These are phyloP conservation scores for Annulohypoxylon truncatum DNA, from an alignment of 2,329 filamentous ascomycete species.

Conservation along the genomic window DNA sequence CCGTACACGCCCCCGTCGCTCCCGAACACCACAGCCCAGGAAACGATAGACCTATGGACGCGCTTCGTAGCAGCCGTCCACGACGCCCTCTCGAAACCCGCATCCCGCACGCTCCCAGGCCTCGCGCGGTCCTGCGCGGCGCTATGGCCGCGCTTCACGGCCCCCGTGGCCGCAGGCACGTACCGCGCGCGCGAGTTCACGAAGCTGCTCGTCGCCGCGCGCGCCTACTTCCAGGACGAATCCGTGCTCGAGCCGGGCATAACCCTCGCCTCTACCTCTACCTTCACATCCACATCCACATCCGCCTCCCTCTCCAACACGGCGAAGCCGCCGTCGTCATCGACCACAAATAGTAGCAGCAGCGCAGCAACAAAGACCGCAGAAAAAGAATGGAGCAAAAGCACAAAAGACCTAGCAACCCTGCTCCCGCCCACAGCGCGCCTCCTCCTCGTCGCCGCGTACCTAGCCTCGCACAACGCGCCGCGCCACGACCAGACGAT, in stretches of 20 bases:
- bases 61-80: conserved; percentile 87
- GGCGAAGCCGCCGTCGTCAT: conserved; percentile 22
- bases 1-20: conserved; percentile 58
- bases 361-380: neutral
- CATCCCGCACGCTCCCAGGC: conserved; percentile 80
- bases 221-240: conserved; percentile 79
- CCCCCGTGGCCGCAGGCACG: conserved; percentile 79
- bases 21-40: conserved; percentile 62
- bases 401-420: conserved; percentile 60
- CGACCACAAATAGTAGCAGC: no score
- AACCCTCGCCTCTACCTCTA: conserved; percentile 25
- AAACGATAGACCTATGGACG: conserved; percentile 77
- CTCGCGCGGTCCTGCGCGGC: conserved; percentile 77
- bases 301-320: no score
- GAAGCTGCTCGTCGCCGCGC: conserved; percentile 78
- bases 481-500: conserved; percentile 77
- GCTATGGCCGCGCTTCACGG: conserved; percentile 87
- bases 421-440: conserved; percentile 79
- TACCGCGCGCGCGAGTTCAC: conserved; percentile 84
- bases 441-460: conserved; percentile 79
- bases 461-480: conserved; percentile 84
- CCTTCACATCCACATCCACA: no score
- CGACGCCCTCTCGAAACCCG: conserved; percentile 84
- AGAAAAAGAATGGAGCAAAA: neutral
- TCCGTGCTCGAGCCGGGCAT: conserved; percentile 74